phyloP scores from a whole-genome alignment of 1,284 basidiomycete species.

The Heterobasidion occidentale region DNA sequence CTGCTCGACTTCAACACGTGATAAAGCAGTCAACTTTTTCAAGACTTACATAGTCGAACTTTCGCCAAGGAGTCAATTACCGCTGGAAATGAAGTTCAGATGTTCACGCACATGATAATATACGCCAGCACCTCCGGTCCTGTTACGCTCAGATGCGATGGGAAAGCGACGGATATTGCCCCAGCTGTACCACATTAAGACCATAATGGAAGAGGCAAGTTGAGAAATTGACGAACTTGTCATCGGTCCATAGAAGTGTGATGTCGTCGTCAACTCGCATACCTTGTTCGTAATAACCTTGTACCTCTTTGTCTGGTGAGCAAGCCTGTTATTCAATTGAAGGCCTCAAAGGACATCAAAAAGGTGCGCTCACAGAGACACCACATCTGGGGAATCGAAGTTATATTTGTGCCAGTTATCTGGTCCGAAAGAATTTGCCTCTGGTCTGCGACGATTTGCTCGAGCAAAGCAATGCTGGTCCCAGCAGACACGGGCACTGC shows the following conservation, averaged over 20 bases:
- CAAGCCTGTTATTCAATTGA: too few species aligned
- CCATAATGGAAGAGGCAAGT: background rate
- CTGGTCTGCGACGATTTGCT: constrained; percentile 54
- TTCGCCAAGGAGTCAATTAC: background rate
- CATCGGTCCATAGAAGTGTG: constrained; percentile 51
- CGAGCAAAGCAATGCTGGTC: constrained; percentile 42
- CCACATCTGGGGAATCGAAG: constrained; percentile 58
- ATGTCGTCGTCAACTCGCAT: constrained; percentile 46
- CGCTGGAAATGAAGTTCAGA: background rate
- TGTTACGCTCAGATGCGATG: constrained; percentile 37
- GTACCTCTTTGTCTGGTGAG: constrained; percentile 48
- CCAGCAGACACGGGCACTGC: constrained; percentile 43
- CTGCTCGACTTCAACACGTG: constrained; percentile 16
- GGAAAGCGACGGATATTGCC: constrained; percentile 54
- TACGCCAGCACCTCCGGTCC: constrained; percentile 56
- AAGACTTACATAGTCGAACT: constrained; percentile 24
- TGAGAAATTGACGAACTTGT: constrained; percentile 32
- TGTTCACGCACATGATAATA: constrained; percentile 49
- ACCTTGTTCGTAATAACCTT: constrained; percentile 57
- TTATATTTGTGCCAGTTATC: constrained; percentile 40
- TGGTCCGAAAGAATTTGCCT: constrained; percentile 51
- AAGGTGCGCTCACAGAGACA: constrained; percentile 38
- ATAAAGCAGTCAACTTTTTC: background rate
- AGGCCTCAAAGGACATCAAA: background rate
- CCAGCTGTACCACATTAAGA: constrained; percentile 27